Base-by-base conservation (phyloP, 495 filamentous ascomycete genomes). In the Pyrenula massariospora region DNA sequence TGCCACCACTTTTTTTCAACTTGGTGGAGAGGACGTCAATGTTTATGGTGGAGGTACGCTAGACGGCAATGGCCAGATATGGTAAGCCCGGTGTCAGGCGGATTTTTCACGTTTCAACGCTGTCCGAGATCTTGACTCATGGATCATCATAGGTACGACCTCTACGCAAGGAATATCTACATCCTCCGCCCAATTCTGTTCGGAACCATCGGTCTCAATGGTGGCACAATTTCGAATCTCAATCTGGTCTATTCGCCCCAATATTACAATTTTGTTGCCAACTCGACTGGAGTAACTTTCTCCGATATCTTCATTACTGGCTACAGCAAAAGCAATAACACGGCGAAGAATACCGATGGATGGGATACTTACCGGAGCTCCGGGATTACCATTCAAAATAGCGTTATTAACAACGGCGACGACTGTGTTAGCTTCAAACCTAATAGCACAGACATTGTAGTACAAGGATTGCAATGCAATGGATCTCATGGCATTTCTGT, bases 381-480 rank as follows among this genome's bases (percentile, higher is more conserved):
- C 0, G 79, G 80, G 36, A 77, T 85, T 54, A 78, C 82, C 1
- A 86, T 88, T 48, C 84, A 87, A 61, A 78, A 89, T 64, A 84
- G 80, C 1, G 71, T 77, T 19, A 77, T 89, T 54, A 74, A 84
- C 61, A 88, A 88, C 55, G 82, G 82, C 22, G 84, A 89, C 59
- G 78, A 88, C 63, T 88, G 84, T 58, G 84, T 88, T n/a, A 82
- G 82, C 11, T 87, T 88, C 76, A 88, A 89, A 66, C 85, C 85
- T 1, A 88, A 88, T 65, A 83, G 76, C 65, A 87, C 83, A n/a
- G 74, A 88, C 55, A 82, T 89, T 54, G 69, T 89, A 3, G 79
- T 88, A 19, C 83, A 88, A 65, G 84, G 84, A 56, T 64, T 89
- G 20, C 70, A 73, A 55, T 89, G 86, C 68, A 84, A 84, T 56